Conservation (phyloP, 2,329 filamentous ascomycete genomes). For the Penicillium sp. region DNA sequence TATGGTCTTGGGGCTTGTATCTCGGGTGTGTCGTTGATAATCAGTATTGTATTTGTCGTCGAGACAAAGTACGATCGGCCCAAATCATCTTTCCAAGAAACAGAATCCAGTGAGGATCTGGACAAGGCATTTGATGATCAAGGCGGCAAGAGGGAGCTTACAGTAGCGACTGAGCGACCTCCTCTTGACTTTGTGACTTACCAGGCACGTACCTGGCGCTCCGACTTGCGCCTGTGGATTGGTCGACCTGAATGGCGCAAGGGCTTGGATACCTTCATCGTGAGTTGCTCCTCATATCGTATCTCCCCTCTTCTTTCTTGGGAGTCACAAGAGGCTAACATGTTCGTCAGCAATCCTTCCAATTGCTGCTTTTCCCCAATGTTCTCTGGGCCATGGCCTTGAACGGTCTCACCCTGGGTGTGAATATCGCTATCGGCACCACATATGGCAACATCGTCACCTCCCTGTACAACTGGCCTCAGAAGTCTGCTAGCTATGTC, state of each 20-base stretch:
- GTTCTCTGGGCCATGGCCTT: constrained; percentile 39
- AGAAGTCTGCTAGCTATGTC: constrained; percentile 32
- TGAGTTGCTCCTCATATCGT: background rate
- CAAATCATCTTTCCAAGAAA: constrained; percentile 34
- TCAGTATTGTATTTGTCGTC: constrained; percentile 37
- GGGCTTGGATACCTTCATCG: constrained; percentile 17
- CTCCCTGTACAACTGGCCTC: constrained; percentile 36
- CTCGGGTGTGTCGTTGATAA: constrained; percentile 28
- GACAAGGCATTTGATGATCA: constrained; percentile 1
- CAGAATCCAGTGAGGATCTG: constrained; percentile 5
- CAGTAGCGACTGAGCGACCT: constrained; percentile 11
- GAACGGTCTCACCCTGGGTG: constrained; percentile 37
- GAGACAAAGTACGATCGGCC: constrained; percentile 41
- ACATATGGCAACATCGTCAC: constrained; percentile 37
- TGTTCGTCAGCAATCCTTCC: constrained; percentile 22
- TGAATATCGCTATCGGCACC: constrained; percentile 41
- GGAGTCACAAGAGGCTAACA: background rate
- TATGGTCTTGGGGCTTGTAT: constrained; percentile 39
- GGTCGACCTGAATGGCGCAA: constrained; percentile 36
- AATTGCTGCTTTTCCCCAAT: constrained; percentile 37
- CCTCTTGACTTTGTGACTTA: constrained; percentile 35
- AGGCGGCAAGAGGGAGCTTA: constrained; percentile 7
- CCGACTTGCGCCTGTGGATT: constrained; percentile 38
- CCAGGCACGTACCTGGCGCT: constrained; percentile 30
- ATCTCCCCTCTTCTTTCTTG: too few species aligned